Evolutionary conservation across 768 basidiomycete species (phyloP).

Genomic region (Tulasnella calospora): DNA sequence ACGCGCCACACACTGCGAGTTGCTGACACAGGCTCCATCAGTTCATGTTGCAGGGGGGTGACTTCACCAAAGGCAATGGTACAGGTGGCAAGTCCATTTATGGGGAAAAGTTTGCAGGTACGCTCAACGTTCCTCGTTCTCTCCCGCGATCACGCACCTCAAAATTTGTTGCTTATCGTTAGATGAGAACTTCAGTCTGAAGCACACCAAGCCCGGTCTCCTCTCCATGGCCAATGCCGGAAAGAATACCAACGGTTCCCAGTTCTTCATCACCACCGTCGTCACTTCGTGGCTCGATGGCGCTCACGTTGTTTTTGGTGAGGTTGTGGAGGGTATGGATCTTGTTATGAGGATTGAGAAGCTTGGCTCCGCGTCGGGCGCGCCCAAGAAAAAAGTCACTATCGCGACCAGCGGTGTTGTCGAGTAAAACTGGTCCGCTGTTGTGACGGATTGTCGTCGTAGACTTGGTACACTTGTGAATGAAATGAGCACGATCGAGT

Average conservation of each 20-base stretch:
- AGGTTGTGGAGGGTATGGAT: conserved; percentile 43
- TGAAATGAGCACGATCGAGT: background rate
- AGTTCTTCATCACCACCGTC: conserved; percentile 43
- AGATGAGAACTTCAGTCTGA: conserved; percentile 43
- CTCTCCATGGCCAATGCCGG: conserved; percentile 53
- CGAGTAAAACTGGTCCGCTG: background rate
- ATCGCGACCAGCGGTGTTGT: conserved; percentile 33
- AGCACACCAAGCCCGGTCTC: conserved; percentile 41
- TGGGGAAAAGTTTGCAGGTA: conserved; percentile 38
- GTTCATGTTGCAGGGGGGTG: conserved; percentile 44
- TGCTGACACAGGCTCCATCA: conserved; percentile 24
- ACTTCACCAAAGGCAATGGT: conserved; percentile 39
- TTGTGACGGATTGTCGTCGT: background rate
- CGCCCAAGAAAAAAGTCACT: conserved; percentile 33
- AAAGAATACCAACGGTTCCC: conserved; percentile 47
- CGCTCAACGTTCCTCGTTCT: background rate
- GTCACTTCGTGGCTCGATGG: conserved; percentile 41
- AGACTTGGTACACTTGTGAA: background rate
- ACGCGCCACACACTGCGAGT: background rate
- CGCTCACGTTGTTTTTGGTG: conserved; percentile 46
- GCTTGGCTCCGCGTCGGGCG: conserved; percentile 35
- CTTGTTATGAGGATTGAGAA: conserved; percentile 39
- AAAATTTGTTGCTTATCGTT: background rate
- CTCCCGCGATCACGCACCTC: background rate
- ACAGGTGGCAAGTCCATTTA: conserved; percentile 42